Conservation (phyloP, 208 protist genomes). For the Angomonas deanei region DNA sequence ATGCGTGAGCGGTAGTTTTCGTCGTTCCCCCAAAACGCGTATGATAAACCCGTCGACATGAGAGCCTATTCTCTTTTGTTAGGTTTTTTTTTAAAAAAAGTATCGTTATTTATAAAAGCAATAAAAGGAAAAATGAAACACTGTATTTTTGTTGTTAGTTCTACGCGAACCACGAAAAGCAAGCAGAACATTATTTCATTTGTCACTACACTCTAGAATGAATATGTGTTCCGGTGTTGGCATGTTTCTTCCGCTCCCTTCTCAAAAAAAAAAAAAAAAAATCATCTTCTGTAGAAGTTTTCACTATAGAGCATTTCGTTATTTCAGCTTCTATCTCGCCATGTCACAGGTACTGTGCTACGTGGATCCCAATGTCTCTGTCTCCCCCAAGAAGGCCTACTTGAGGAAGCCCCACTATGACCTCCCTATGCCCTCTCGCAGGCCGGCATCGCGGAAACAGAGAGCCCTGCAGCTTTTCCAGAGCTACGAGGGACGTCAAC, state of each 20-base stretch:
- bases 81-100: too few species aligned
- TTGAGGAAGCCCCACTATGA: background rate
- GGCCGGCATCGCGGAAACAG: background rate
- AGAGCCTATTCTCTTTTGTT: too few species aligned
- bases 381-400: too few species aligned
- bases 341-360: background rate
- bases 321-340: background rate
- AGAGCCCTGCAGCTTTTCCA: background rate
- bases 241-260: too few species aligned
- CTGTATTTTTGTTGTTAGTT: slow-evolving; percentile 7
- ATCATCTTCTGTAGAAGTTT: background rate
- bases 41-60: too few species aligned
- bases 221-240: too few species aligned
- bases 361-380: background rate
- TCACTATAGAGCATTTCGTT: background rate
- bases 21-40: too few species aligned
- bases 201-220: background rate
- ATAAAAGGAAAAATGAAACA: too few species aligned
- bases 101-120: too few species aligned
- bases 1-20: too few species aligned
- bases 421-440: background rate
- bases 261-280: background rate
- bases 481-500: background rate
- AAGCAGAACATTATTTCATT: slow-evolving; percentile 5
- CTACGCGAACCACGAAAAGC: too few species aligned